phyloP scores from a whole-genome alignment of 129 eudicot species.

The Escallonia herrerae region DNA sequence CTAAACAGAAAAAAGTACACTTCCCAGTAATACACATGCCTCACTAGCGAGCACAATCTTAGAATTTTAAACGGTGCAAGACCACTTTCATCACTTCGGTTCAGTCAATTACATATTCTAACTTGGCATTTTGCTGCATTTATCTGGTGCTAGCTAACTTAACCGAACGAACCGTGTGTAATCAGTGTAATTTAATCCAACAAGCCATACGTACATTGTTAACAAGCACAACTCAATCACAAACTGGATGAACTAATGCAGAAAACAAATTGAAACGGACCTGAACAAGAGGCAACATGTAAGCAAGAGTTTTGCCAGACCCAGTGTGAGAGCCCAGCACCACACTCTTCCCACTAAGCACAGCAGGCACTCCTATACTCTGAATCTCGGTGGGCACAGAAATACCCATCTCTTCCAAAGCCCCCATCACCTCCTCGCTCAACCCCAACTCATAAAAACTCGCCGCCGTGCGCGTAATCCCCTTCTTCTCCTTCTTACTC shows the following conservation, averaged over 20 bases:
- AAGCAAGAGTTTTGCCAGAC: constrained; percentile 95
- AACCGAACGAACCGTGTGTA: background rate
- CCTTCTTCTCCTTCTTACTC: constrained; percentile 18
- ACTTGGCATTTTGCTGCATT: background rate
- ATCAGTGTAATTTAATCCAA: background rate
- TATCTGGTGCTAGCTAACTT: background rate
- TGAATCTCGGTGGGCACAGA: constrained; percentile 91
- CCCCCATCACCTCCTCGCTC: constrained; percentile 71
- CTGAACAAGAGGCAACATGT: constrained; percentile 88
- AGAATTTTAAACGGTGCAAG: too few relatives aligned
- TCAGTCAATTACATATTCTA: background rate
- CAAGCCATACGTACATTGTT: background rate
- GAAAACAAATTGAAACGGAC: constrained; percentile 16
- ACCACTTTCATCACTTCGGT: background rate
- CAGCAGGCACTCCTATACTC: constrained; percentile 75
- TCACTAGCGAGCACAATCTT: too few relatives aligned
- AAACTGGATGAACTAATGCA: background rate
- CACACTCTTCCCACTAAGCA: constrained; percentile 63
- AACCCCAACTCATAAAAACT: constrained; percentile 75
- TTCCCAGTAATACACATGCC: too few relatives aligned
- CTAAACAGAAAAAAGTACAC: too few relatives aligned
- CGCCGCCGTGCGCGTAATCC: constrained; percentile 13
- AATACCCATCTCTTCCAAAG: constrained; percentile 74
- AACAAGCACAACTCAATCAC: too few relatives aligned
- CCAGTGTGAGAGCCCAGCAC: constrained; percentile 98